Evolutionary conservation across 2,329 filamentous ascomycete genomes (phyloP).

Genomic region (Graphilbum ipis-grandicollis): DNA sequence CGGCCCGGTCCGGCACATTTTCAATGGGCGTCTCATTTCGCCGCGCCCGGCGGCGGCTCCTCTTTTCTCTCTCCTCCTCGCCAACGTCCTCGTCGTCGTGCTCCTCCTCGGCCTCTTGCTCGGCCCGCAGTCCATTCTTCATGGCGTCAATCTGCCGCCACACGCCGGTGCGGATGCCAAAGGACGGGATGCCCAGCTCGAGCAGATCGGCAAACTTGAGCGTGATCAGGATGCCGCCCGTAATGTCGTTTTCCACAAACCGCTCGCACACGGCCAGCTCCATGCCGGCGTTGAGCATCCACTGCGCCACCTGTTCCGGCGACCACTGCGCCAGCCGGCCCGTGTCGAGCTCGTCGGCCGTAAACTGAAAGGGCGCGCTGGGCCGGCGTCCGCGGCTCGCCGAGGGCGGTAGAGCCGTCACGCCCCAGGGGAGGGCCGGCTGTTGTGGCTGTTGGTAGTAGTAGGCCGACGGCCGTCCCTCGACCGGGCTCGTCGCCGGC

Average conservation of each 20-base stretch:
- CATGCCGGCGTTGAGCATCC: constrained; percentile 72
- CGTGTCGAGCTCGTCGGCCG: constrained; percentile 38
- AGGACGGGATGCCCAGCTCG: constrained; percentile 65
- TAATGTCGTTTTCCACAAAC: constrained; percentile 86
- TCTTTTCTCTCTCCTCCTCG: background rate
- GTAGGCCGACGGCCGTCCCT: background rate
- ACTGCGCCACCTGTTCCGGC: constrained; percentile 62
- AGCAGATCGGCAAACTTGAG: constrained; percentile 78
- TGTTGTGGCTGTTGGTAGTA: constrained; percentile 6
- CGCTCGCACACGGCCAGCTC: constrained; percentile 62
- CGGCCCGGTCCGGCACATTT: constrained; percentile 35
- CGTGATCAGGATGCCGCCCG: constrained; percentile 71
- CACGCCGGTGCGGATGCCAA: constrained; percentile 61
- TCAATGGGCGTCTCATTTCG: constrained; percentile 43
- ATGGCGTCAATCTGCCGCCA: constrained; percentile 67
- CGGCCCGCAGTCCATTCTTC: too few species aligned
- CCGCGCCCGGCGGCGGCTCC: constrained; percentile 12
- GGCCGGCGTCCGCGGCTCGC: constrained; percentile 15
- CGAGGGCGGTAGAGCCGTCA: constrained; percentile 19
- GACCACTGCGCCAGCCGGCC: constrained; percentile 48
- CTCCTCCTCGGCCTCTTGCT: too few species aligned
- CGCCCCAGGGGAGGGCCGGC: constrained; percentile 19
- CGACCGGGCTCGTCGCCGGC: background rate
- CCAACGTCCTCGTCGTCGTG: too few species aligned
- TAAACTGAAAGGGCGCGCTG: constrained; percentile 38